Evolutionary conservation across 371 early-diverging fungal genomes (phyloP).

Genomic region (Rhizopus arrhizus): DNA sequence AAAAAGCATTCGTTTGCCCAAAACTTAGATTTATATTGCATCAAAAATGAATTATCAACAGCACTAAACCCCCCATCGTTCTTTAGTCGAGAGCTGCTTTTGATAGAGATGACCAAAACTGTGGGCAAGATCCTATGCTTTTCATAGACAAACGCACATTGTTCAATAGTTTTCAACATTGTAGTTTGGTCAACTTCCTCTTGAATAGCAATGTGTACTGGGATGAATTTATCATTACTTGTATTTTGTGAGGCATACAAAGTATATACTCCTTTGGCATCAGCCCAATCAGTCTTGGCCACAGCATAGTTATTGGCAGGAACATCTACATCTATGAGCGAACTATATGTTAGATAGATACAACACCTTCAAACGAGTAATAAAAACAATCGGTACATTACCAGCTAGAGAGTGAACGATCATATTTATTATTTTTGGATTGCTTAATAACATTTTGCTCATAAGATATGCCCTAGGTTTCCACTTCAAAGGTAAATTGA

Average conservation of each 20-base stretch:
- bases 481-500: slow-evolving; percentile 11
- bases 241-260: slow-evolving; percentile 9
- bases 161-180: slow-evolving; percentile 8
- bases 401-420: slow-evolving; percentile 1
- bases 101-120: slow-evolving; percentile 3
- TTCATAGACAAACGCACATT: neutral
- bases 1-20: slow-evolving; percentile 20
- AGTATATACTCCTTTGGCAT: slow-evolving; percentile 7
- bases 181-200: slow-evolving; percentile 8
- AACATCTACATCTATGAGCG: slow-evolving; percentile 14
- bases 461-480: slow-evolving; percentile 5
- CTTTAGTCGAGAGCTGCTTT: slow-evolving; percentile 14
- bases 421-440: slow-evolving; percentile 4
- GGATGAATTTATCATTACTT: slow-evolving; percentile 8
- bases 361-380: slow-evolving; percentile 7
- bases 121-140: neutral
- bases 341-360: slow-evolving; percentile 4
- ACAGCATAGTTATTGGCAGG: slow-evolving; percentile 12
- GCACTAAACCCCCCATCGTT: slow-evolving; percentile 10
- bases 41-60: slow-evolving; percentile 21
- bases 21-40: slow-evolving; percentile 18
- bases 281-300: slow-evolving; percentile 10
- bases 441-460: slow-evolving; percentile 9
- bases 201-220: slow-evolving; percentile 11
- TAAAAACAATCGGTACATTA: slow-evolving; percentile 3